Evolutionary conservation across 2,329 filamentous ascomycete species (phyloP), one percentile per base, ranked within the genome.

Genomic region (Talaromyces sp.): DNA sequence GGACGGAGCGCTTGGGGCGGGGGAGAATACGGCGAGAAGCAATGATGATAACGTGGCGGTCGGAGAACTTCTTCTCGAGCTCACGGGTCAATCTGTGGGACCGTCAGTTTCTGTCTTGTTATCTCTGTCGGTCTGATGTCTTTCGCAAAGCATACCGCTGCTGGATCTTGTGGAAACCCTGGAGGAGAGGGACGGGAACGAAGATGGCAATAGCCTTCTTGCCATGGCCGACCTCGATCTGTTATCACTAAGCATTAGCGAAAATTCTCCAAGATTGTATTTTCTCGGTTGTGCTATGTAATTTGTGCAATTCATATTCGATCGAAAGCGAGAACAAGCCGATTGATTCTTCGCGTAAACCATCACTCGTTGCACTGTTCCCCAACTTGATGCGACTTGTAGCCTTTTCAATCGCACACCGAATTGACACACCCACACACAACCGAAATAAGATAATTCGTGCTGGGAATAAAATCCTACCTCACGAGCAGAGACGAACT

Each of bases 201-300:
- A 99, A 99, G 91, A 99, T 96, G 88, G 97, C 94, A 87, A 99
- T 95, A 81, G 95, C 95, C 91, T 98, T 99, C 90, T 97, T 97
- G 90, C 95, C 95, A 88, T 98, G 93, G 87, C 95, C 95, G 86
- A 98, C 94, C 88, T 99, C 95, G 88, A 99, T 95, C 95, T 99
- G 79, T 76, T 80, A 79, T 82, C 19, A 78, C 60, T 62, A 62
- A 24, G 63, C 52, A 31, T 66, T 50, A 68, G 66, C 56, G 64
- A 69, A 68, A 24, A 62, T 59, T 65, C 59, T 66, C 31, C 37
- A 19, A n/a, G 16, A 13, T 11, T 7, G 37, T 2, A 45, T 59
- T 56, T 56, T 24, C 33, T 39, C 6, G n/a, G 4, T 13, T 35
- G 31, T 22, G 10, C 10, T 56, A 10, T 9, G 27, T 22, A 37